These are phyloP conservation scores for Daedaleopsis nitida DNA, from an alignment of 768 basidiomycete species.

Conservation along the genomic window DNA sequence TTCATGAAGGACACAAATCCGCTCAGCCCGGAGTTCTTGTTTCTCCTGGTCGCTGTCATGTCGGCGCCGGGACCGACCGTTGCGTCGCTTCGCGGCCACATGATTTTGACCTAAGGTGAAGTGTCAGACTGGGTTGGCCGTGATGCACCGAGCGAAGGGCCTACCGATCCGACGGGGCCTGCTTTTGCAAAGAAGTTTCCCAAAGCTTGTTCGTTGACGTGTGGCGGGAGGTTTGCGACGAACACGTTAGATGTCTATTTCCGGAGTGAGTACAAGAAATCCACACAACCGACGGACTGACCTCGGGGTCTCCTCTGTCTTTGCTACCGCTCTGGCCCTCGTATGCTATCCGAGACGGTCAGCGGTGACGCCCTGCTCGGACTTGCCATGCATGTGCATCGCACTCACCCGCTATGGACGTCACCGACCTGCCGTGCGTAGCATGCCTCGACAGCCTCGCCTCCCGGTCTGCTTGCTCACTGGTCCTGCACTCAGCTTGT, in stretches of 20 bases:
- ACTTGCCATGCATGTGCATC: neutral
- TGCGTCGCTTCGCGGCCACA: constrained; percentile 94
- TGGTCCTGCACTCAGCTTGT: constrained; percentile 31
- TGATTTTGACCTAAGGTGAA: constrained; percentile 78
- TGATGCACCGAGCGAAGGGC: constrained; percentile 26
- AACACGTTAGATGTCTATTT: constrained; percentile 91
- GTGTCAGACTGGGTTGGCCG: neutral
- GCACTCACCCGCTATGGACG: constrained; percentile 81
- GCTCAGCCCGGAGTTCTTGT: constrained; percentile 77
- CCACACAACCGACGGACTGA: constrained; percentile 33
- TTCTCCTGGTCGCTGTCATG: constrained; percentile 70
- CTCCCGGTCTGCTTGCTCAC: constrained; percentile 92
- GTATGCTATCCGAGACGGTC: constrained; percentile 53
- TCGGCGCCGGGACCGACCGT: constrained; percentile 69
- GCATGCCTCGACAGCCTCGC: constrained; percentile 72
- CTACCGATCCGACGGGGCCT: constrained; percentile 91
- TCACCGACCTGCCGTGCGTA: constrained; percentile 77
- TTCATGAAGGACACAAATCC: constrained; percentile 99
- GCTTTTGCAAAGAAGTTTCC: constrained; percentile 90
- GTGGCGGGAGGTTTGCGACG: constrained; percentile 88
- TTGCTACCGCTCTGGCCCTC: constrained; percentile 90
- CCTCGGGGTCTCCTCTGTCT: constrained; percentile 87
- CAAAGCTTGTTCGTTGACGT: constrained; percentile 82
- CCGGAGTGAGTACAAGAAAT: constrained; percentile 3
- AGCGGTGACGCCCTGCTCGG: neutral